Base-by-base conservation (phyloP, 306 rosid genomes). In the Mimosa pudica region DNA sequence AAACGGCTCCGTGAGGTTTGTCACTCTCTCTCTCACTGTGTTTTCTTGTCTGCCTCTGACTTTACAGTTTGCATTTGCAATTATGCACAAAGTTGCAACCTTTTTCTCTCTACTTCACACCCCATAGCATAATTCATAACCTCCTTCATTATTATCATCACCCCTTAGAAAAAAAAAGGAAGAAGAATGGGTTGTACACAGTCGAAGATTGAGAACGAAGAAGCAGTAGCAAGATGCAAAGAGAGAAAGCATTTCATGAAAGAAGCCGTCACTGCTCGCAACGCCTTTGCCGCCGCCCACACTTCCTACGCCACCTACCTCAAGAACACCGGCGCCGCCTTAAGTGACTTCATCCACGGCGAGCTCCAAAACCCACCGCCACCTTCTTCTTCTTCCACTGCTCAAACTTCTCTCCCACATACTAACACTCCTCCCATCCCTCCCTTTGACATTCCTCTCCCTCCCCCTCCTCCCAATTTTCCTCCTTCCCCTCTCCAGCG, bases 131-230 rank as follows among this genome's bases (percentile, higher is more conserved):
- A 57, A 3, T n/a, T 41, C 66, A n/a, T 41, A 38, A 17, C 10
- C 41, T 17, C 54, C 11, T 77, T 38, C 77, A 6, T 12, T 38
- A 57, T 74, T 41, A 66, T 66, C 44, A 41, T 68, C 65, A 24
- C 10, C 65, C 13, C 10, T 41, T 36, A 33, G 30, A 70, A 33
- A 11, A 44, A 52, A 71, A 4, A 48, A 38, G 1, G 1, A 38
- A 38, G 5, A 38, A 38, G 5, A 7, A 95, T 95, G 99, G 99
- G 99, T 41, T 95, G 99, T 74, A 69, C 82, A 33, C 98, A 95
- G 76, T 95, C 99, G 1, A 95, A 91, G 88, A 95, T 95, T 92
- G 98, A 95, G 82, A 95, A 95, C 88, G 98, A 95, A 57, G 99
- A 95, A 67, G 94, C 96, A 0, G 94, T 95, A 61, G 79, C 90